phyloP scores from a whole-genome alignment of 1,284 basidiomycete species.

The Polyporus tsugae region DNA sequence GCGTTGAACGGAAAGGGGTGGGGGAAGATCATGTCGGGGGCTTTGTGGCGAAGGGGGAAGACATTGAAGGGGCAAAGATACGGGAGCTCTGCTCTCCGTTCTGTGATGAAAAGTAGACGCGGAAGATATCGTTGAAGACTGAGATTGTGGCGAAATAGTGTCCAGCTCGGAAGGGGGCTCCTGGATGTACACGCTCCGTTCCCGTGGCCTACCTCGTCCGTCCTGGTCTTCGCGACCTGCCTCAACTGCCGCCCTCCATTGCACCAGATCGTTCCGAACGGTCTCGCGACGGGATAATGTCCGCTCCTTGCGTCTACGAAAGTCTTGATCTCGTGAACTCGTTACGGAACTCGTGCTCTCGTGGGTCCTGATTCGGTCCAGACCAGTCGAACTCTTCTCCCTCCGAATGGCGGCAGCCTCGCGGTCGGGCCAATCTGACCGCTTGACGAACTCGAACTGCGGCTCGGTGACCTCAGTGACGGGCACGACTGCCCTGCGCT shows the following conservation, averaged over 20 bases:
- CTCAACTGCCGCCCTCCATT: slow-evolving; percentile 58
- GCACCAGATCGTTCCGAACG: slow-evolving; percentile 51
- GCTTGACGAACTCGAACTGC: slow-evolving; percentile 81
- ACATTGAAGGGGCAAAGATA: slow-evolving; percentile 48
- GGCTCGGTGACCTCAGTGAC: slow-evolving; percentile 65
- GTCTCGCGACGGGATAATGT: slow-evolving; percentile 50
- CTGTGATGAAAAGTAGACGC: slow-evolving; percentile 37
- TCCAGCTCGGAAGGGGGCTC: slow-evolving; percentile 30
- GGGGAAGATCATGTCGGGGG: slow-evolving; percentile 44
- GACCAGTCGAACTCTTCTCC: slow-evolving; percentile 66
- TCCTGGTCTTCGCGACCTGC: slow-evolving; percentile 46
- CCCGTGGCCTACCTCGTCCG: slow-evolving; percentile 67
- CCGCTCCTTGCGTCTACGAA: slow-evolving; percentile 46
- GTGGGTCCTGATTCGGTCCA: slow-evolving; percentile 62
- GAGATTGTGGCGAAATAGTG: slow-evolving; percentile 36
- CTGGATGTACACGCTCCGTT: slow-evolving; percentile 46
- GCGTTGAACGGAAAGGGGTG: slow-evolving; percentile 21
- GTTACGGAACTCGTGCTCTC: slow-evolving; percentile 50
- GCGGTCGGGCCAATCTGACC: slow-evolving; percentile 82
- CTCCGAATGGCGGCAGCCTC: slow-evolving; percentile 71
- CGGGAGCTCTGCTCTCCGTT: slow-evolving; percentile 26
- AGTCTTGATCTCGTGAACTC: slow-evolving; percentile 45
- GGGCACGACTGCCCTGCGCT: slow-evolving; percentile 53
- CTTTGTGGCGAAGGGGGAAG: slow-evolving; percentile 54
- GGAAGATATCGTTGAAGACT: slow-evolving; percentile 37